Evolutionary conservation across 305 asterid genomes (phyloP).

Genomic region (Solanum hybrid): DNA sequence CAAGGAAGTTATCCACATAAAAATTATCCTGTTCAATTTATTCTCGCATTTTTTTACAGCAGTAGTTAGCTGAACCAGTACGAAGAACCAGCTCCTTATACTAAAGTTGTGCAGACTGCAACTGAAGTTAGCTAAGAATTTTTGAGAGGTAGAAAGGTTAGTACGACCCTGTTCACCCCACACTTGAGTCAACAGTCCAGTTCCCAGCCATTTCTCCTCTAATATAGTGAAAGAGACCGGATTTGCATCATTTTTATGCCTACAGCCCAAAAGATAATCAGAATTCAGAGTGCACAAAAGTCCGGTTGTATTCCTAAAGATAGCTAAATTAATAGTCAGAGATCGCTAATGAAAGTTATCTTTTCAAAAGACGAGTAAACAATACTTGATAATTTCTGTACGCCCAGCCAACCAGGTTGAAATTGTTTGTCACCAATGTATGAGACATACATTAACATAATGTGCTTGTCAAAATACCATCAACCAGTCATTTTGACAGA

Average conservation of each 20-base stretch:
- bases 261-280: not conserved
- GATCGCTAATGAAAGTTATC: not conserved
- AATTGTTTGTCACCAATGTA: not conserved
- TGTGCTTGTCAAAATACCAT: not conserved
- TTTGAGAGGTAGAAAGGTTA: not conserved
- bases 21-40: not conserved
- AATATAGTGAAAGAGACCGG: not conserved
- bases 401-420: not conserved
- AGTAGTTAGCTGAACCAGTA: not conserved
- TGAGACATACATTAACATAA: not conserved
- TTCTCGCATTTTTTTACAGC: not conserved
- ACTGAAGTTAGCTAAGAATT: not conserved
- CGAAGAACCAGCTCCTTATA: not conserved
- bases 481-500: not conserved
- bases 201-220: not conserved
- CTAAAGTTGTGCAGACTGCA: not conserved
- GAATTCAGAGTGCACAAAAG: not conserved
- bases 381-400: not conserved
- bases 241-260: not conserved
- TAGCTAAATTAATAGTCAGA: not conserved
- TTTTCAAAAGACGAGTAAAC: not conserved
- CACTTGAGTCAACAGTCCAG: not conserved
- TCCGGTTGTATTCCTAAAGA: not conserved
- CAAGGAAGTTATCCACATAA: not conserved
- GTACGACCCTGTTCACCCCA: not conserved